phyloP scores from a whole-genome alignment of 1,284 basidiomycete genomes.

The Sanghuangporus sanghuang region DNA sequence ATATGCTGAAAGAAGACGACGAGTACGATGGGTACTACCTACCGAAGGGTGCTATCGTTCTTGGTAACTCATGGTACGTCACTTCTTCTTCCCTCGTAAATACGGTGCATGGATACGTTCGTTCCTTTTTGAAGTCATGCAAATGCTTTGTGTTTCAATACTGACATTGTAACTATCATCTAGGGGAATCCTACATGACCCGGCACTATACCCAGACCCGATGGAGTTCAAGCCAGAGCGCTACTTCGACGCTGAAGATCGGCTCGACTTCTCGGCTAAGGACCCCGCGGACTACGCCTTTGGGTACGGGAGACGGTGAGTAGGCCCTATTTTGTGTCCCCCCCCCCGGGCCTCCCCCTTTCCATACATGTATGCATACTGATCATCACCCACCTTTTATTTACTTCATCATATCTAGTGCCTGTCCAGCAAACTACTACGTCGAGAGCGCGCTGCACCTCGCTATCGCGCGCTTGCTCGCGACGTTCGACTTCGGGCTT shows the following conservation, averaged over 20 bases:
- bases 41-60: slow-evolving; percentile 11
- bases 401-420: background rate
- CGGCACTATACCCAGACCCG: slow-evolving; percentile 22
- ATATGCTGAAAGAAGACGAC: slow-evolving; percentile 7
- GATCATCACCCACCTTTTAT: background rate
- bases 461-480: slow-evolving; percentile 10
- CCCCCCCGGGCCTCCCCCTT: too few species aligned
- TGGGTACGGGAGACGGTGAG: slow-evolving; percentile 16
- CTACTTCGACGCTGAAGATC: slow-evolving; percentile 18
- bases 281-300: slow-evolving; percentile 14
- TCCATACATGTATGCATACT: background rate
- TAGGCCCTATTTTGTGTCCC: background rate
- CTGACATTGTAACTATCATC: background rate
- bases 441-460: slow-evolving; percentile 13
- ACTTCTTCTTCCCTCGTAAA: background rate
- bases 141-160: background rate
- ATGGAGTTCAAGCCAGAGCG: slow-evolving; percentile 27
- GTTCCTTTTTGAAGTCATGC: too few species aligned
- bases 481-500: slow-evolving; percentile 17
- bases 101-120: background rate
- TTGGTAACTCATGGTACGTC: slow-evolving; percentile 14
- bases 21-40: slow-evolving; percentile 9
- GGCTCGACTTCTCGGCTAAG: background rate
- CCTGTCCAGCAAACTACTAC: slow-evolving; percentile 14
- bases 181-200: slow-evolving; percentile 15